Evolutionary conservation across 345 rosid species (phyloP), one percentile per base, ranked within the genome.

Genomic region (Schrenkiella parvula): DNA sequence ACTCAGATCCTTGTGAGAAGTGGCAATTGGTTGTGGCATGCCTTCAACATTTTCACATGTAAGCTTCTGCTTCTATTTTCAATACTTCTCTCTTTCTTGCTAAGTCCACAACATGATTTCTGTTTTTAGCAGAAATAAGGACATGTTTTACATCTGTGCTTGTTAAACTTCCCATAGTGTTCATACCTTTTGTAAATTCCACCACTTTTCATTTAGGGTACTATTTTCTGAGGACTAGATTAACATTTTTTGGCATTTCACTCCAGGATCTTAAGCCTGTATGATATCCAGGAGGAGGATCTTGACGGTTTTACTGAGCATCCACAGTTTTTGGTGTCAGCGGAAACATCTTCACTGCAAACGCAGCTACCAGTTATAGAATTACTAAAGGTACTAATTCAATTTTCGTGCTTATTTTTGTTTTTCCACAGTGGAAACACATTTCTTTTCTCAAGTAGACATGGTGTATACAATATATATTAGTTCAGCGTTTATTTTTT

Each of bases 1-100:
- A 91, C 83, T 86, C 89, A 44, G 96, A 93, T 84, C 89, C 96
- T 79, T 80, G 83, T 74, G 97, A 91, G 84, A 93, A 91, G 81
- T 93, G 98, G 98, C 89, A 93, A 62, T 72, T 93, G 75, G 97
- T 85, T 66, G 83, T 88, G 79, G 91, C 95, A 74, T 87, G 98
- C 79, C 98, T 93, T 70, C 89, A 87, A 72, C 96, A 93, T 84
- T 93, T 91, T 88, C 96, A 91, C 74, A 83, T 85, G 98, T 93
- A 76, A 81, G 91, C 65, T 34, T 46, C 21, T 60, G 22, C 19
- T 61, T 75, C 31, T 43, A 31, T 34, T 54, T 46, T 55, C 46
- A 28, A 18, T 4, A 6, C 18, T 64, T 42, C 35, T 23, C 58
- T 32, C 53, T 56, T 19, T 23, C 58, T 65, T 35, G 31, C 46